A percentile compares a stretch with the other conserved stretches of the same genome.
Conservation (phyloP, 139 green algal species). For the Pycnococcus provasolii region DNA sequence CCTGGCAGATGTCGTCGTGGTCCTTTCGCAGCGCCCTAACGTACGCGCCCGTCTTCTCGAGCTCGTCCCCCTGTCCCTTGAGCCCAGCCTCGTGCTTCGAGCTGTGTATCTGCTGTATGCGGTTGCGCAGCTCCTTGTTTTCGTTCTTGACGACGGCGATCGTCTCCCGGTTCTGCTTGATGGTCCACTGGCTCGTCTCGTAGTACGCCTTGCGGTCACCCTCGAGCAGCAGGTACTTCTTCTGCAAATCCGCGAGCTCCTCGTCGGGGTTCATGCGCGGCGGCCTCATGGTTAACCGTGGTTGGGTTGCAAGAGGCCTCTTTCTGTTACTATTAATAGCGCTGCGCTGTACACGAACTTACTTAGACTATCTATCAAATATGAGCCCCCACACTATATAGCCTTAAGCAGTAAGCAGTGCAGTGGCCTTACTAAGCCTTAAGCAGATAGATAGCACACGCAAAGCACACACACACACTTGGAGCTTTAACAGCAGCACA, state of each 20-base stretch:
- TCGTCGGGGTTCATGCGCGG: constrained; percentile 19
- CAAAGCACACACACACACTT: too few relatives aligned
- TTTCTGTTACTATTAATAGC: too few relatives aligned
- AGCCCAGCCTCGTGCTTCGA: constrained; percentile 4
- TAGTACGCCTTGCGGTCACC: constrained; percentile 36
- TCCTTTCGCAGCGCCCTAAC: constrained; percentile 35
- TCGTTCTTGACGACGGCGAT: constrained; percentile 39
- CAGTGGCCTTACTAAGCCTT: too few relatives aligned
- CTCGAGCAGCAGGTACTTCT: constrained; percentile 36
- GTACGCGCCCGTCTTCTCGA: constrained; percentile 35
- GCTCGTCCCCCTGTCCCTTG: constrained; percentile 28
- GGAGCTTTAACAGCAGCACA: too few relatives aligned
- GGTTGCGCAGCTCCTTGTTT: constrained; percentile 38
- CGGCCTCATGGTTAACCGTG: too few relatives aligned
- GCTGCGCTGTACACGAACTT: too few relatives aligned
- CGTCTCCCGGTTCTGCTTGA: constrained; percentile 50
- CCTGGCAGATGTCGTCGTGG: constrained; percentile 42
- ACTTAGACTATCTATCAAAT: too few relatives aligned
- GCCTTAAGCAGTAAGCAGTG: too few relatives aligned
- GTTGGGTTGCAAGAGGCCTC: too few relatives aligned
- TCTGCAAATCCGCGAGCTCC: constrained; percentile 30
- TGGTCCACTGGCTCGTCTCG: constrained; percentile 41
- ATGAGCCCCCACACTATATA: too few relatives aligned
- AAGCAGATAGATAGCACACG: too few relatives aligned
- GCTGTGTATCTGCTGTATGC: constrained; percentile 22